Evolutionary conservation across 192 early-diverging fungal genomes (phyloP), one percentile per base, ranked within the genome.

Genomic region (Physocladia obscura): DNA sequence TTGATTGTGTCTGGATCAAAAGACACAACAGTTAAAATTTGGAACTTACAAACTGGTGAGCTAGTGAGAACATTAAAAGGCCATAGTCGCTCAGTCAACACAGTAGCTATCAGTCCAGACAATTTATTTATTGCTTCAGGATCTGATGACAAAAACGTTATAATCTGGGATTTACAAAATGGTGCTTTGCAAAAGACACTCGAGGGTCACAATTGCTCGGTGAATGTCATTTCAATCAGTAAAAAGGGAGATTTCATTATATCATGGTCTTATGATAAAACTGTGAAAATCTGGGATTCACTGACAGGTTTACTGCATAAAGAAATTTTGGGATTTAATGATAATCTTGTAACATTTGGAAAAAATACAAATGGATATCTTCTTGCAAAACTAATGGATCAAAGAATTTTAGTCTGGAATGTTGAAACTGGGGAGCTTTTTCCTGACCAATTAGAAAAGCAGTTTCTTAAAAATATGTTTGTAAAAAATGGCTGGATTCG

Each of bases 301-400:
- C 21, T 50, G 4, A 76, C 69, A 17, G 35, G 55, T 31, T n/a
- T 57, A 65, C 26, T 56, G 60, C 19, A 4, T 71, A 30, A 56
- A 73, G 2, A 65, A 31, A 19, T 71, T 75, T 62, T 71, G 76
- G n/a, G n/a, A n/a, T n/a, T n/a, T n/a, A n/a, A n/a, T n/a, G n/a
- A n/a, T n/a, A n/a, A n/a, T n/a, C n/a, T n/a, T n/a, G n/a, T n/a
- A n/a, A n/a, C n/a, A n/a, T n/a, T n/a, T n/a, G n/a, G n/a, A n/a
- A n/a, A n/a, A n/a, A n/a, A n/a, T n/a, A n/a, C n/a, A n/a, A n/a
- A n/a, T n/a, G n/a, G n/a, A n/a, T n/a, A n/a, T n/a, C n/a, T n/a
- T n/a, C n/a, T n/a, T n/a, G n/a, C n/a, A n/a, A n/a, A n/a, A n/a
- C n/a, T n/a, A n/a, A n/a, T n/a, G n/a, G n/a, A n/a, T n/a, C n/a